A percentile compares a stretch with the other conserved stretches of the same genome.
phyloP scores from a whole-genome alignment of 78 protist species.

The Trichosphaerium sp. region DNA sequence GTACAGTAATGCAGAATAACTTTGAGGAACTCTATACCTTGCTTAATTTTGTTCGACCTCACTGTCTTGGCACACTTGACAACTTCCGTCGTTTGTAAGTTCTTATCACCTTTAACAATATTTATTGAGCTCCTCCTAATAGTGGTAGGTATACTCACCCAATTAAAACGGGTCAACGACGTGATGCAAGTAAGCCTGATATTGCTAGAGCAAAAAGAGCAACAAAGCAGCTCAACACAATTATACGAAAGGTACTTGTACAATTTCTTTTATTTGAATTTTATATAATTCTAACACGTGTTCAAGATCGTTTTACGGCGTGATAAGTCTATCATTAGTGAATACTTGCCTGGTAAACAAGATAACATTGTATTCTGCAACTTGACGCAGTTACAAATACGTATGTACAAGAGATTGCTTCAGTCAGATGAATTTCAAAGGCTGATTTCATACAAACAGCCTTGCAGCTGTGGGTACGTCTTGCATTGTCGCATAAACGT shows the following conservation, averaged over 20 bases:
- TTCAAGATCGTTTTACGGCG: not conserved
- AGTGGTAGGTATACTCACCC: not conserved
- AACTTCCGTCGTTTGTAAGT: not conserved
- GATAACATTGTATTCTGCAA: not conserved
- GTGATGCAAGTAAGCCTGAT: not conserved
- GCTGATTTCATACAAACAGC: not conserved
- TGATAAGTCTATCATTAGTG: not conserved
- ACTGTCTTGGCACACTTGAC: not conserved
- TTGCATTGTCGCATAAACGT: no score
- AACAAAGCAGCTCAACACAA: not conserved
- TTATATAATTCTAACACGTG: no score
- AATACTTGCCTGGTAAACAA: slow-evolving; percentile 1
- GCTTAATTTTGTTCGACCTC: not conserved
- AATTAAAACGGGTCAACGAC: not conserved
- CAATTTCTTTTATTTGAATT: no score
- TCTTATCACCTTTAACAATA: no score
- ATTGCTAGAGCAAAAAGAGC: not conserved
- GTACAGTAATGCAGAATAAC: not conserved
- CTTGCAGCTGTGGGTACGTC: not conserved
- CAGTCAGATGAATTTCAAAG: not conserved
- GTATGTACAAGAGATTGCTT: not conserved
- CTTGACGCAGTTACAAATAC: not conserved
- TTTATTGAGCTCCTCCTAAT: not conserved
- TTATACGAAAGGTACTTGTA: not conserved
- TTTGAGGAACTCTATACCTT: not conserved